phyloP scores from a whole-genome alignment of 345 rosid species.

The Microcos paniculata region DNA sequence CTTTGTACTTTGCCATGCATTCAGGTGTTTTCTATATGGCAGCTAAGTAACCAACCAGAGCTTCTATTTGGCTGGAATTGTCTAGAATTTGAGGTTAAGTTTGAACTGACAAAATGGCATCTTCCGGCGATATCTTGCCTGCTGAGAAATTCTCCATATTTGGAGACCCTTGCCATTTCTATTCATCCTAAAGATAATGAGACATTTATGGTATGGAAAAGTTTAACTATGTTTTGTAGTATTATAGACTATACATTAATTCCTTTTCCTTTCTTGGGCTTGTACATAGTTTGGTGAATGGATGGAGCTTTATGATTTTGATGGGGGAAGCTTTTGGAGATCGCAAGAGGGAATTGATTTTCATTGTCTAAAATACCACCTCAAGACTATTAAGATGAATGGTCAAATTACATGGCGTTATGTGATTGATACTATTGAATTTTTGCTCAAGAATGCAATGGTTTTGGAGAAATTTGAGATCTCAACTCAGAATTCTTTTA shows the following conservation, averaged over 20 bases:
- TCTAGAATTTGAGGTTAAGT: neutral
- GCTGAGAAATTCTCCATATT: neutral
- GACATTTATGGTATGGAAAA: neutral
- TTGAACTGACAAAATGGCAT: neutral
- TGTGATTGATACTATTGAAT: neutral
- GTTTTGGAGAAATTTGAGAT: slow-evolving; percentile 14
- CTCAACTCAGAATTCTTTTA: neutral
- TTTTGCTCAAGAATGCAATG: slow-evolving; percentile 14
- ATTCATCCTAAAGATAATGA: neutral
- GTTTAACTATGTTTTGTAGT: neutral
- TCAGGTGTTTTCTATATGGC: neutral
- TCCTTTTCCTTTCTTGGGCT: too few species aligned
- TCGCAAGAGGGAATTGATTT: neutral
- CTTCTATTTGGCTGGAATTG: slow-evolving; percentile 1
- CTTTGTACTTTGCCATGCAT: neutral
- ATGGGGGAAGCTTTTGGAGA: neutral
- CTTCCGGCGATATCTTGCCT: neutral
- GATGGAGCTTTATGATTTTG: neutral
- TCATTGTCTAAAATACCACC: slow-evolving; percentile 4
- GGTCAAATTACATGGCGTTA: neutral
- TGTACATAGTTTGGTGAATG: neutral
- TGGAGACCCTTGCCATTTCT: slow-evolving; percentile 8
- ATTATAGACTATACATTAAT: too few species aligned
- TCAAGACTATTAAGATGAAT: slow-evolving; percentile 1
- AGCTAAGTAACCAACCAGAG: neutral